These are phyloP conservation scores for Neurospora sp. DNA, from an alignment of 495 filamentous ascomycete genomes.

Conservation along the genomic window DNA sequence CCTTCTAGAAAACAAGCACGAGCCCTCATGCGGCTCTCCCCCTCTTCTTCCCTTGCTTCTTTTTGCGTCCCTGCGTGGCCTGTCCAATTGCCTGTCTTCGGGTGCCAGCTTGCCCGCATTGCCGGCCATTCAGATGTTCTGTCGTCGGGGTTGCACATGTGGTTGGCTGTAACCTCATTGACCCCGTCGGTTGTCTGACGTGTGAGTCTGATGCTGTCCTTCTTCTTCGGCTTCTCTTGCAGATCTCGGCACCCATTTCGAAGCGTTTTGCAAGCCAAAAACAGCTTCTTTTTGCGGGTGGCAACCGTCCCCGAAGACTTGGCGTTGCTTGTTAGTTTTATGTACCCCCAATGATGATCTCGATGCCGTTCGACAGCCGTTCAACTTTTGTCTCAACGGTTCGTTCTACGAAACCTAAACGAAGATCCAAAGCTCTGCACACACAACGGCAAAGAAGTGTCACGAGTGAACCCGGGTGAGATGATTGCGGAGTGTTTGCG, in stretches of 20 bases:
- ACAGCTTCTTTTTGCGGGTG: conserved; percentile 2
- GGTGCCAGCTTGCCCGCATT: background rate
- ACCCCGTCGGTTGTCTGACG: conserved; percentile 7
- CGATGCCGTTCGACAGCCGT: background rate
- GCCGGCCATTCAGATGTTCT: background rate
- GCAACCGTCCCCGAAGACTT: conserved; percentile 6
- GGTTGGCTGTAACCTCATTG: conserved; percentile 2
- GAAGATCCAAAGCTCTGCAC: background rate
- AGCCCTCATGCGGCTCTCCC: conserved; percentile 7
- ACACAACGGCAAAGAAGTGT: background rate
- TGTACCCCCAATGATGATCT: background rate
- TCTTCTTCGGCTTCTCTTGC: conserved; percentile 18
- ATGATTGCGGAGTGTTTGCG: background rate
- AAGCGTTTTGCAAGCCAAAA: background rate
- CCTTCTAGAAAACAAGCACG: conserved; percentile 28
- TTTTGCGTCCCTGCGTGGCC: background rate
- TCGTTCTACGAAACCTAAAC: background rate
- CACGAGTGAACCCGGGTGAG: background rate
- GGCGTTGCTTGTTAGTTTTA: background rate
- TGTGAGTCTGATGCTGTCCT: conserved; percentile 13
- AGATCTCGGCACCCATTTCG: conserved; percentile 9
- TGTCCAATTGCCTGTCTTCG: background rate
- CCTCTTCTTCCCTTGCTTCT: background rate
- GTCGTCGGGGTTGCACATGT: background rate
- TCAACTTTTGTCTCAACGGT: background rate